Evolutionary conservation across 139 green algal genomes (phyloP).

Genomic region (Picochlorum sp.): DNA sequence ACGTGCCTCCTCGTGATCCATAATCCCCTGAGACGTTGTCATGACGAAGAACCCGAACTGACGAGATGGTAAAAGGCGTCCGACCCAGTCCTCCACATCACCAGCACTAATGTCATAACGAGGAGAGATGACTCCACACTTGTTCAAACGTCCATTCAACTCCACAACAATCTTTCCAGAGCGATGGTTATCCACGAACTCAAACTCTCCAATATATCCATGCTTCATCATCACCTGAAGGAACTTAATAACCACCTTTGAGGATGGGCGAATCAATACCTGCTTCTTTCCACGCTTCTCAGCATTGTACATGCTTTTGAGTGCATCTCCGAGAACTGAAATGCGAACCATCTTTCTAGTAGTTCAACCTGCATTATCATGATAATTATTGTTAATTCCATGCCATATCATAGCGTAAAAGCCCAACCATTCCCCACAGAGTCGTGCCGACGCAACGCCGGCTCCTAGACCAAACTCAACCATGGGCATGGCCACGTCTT

Average conservation of each 20-base stretch:
- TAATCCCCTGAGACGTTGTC: slow-evolving; percentile 95
- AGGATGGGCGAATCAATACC: slow-evolving; percentile 90
- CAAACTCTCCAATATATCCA: slow-evolving; percentile 99
- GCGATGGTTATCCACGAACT: slow-evolving; percentile 96
- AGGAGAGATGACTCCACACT: slow-evolving; percentile 97
- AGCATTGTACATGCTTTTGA: slow-evolving; percentile 98
- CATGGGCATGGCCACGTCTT: too few relatives aligned
- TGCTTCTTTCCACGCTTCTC: slow-evolving; percentile 97
- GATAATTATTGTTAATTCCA: too few relatives aligned
- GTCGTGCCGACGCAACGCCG: too few relatives aligned
- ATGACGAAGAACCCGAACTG: slow-evolving; percentile 97
- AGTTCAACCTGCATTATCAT: too few relatives aligned
- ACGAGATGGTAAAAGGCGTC: slow-evolving; percentile 91
- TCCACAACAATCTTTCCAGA: slow-evolving; percentile 98
- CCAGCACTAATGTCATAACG: slow-evolving; percentile 84
- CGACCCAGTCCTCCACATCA: slow-evolving; percentile 90
- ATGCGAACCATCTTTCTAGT: slow-evolving; percentile 82
- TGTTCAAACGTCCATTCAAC: slow-evolving; percentile 98
- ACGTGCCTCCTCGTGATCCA: slow-evolving; percentile 98
- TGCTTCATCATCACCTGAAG: slow-evolving; percentile 92
- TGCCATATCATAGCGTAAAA: too few relatives aligned
- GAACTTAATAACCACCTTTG: slow-evolving; percentile 99
- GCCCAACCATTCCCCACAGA: too few relatives aligned
- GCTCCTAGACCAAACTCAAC: too few relatives aligned
- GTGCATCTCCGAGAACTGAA: slow-evolving; percentile 88